Evolutionary conservation across 2,329 filamentous ascomycete genomes (phyloP).

Genomic region (Pseudogymnoascus sp.): DNA sequence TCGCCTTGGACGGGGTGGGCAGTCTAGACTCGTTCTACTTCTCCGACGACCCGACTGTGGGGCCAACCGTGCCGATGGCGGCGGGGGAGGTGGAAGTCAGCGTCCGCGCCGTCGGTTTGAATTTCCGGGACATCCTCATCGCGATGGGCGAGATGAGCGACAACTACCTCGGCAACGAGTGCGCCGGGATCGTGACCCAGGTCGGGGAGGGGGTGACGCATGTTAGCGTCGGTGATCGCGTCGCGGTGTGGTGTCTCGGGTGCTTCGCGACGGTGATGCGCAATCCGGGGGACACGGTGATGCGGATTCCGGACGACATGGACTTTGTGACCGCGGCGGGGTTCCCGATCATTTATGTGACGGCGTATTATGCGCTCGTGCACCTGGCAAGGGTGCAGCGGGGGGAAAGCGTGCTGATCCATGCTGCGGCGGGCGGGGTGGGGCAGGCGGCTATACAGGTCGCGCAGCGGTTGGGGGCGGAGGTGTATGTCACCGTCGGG

Average conservation of each 20-base stretch:
- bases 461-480: constrained; percentile 25
- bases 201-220: constrained; percentile 22
- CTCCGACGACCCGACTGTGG: constrained; percentile 20
- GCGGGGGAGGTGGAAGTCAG: constrained; percentile 19
- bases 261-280: constrained; percentile 26
- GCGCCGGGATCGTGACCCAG: constrained; percentile 26
- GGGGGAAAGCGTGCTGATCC: constrained; percentile 29
- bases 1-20: constrained; percentile 20
- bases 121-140: constrained; percentile 30
- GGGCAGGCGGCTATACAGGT: constrained; percentile 31
- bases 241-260: constrained; percentile 27
- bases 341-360: constrained; percentile 23
- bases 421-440: constrained; percentile 29
- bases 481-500: constrained; percentile 27
- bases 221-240: constrained; percentile 27
- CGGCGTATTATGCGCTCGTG: constrained; percentile 23
- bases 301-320: constrained; percentile 20
- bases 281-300: constrained; percentile 21
- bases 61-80: constrained; percentile 9
- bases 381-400: constrained; percentile 19
- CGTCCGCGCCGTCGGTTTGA: constrained; percentile 28
- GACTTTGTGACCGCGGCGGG: constrained; percentile 23
- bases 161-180: constrained; percentile 29
- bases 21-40: constrained; percentile 23
- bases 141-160: constrained; percentile 29